phyloP scores from a whole-genome alignment of 331 rosid genomes.

The Spiraea crenata region DNA sequence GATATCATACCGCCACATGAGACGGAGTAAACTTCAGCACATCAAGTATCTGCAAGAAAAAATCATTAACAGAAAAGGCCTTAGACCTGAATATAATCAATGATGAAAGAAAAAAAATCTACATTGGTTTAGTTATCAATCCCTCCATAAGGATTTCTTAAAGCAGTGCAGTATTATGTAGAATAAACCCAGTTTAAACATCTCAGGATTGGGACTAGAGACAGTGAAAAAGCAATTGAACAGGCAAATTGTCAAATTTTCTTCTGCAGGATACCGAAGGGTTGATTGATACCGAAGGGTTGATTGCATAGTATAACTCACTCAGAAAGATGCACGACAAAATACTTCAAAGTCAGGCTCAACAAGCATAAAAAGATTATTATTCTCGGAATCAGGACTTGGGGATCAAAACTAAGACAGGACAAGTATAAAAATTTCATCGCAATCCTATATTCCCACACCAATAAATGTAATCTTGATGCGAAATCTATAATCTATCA shows the following conservation, averaged over 20 bases:
- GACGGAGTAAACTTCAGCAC: constrained; percentile 87
- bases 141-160: constrained; percentile 5
- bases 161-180: neutral
- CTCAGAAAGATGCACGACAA: neutral
- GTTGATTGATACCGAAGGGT: neutral
- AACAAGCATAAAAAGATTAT: no score
- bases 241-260: neutral
- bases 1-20: constrained; percentile 82
- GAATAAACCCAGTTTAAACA: neutral
- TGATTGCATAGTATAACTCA: neutral
- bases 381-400: neutral
- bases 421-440: neutral
- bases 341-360: neutral
- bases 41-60: constrained; percentile 76
- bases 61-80: constrained; percentile 19
- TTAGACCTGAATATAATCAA: constrained; percentile 18
- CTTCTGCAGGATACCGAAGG: neutral
- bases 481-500: neutral
- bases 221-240: neutral
- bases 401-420: neutral
- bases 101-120: neutral
- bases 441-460: neutral
- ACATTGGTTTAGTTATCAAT: constrained; percentile 1
- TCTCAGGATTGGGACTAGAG: neutral
- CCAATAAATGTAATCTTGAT: neutral